A percentile compares a stretch with the other conserved stretches of the same genome.
Evolutionary conservation across 2,329 filamentous ascomycete genomes (phyloP).

Genomic region (Trichothecium roseum): DNA sequence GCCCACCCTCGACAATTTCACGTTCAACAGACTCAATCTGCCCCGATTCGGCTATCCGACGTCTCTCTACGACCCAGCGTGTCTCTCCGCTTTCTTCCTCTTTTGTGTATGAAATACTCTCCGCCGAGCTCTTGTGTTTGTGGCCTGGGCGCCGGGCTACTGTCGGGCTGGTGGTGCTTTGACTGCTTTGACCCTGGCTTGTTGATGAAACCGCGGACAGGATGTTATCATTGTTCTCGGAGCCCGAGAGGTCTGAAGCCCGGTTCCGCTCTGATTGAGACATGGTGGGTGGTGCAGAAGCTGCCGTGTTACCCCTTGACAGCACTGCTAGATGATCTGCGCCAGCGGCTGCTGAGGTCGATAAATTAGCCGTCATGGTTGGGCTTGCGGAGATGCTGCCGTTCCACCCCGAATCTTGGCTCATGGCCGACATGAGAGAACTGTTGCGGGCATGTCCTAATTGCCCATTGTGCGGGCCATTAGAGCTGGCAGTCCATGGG

Average conservation of each 20-base stretch:
- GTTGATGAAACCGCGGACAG: conserved; percentile 9
- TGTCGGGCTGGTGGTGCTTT: conserved; percentile 6
- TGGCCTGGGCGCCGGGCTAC: conserved; percentile 26
- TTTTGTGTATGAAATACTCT: conserved; percentile 61
- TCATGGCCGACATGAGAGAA: conserved; percentile 38
- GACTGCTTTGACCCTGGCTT: conserved; percentile 1
- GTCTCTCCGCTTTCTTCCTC: conserved; percentile 49
- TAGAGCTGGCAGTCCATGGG: conserved; percentile 20
- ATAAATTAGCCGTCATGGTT: conserved; percentile 26
- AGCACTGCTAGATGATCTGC: not conserved
- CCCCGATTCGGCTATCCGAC: conserved; percentile 54
- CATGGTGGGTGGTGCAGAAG: conserved; percentile 2
- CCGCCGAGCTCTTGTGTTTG: conserved; percentile 45
- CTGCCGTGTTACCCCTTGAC: not conserved
- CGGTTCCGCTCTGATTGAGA: conserved; percentile 6
- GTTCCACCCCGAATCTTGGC: conserved; percentile 33
- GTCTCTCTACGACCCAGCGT: conserved; percentile 60
- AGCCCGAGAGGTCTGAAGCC: not conserved
- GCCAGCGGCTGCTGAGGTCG: not conserved
- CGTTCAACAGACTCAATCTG: conserved; percentile 55
- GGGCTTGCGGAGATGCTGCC: conserved; percentile 38
- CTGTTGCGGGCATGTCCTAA: conserved; percentile 32
- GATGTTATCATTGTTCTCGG: not conserved
- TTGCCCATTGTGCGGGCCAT: not conserved
- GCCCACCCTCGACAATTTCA: conserved; percentile 50